A percentile compares a stretch with the other conserved stretches of the same genome.
Evolutionary conservation across 345 rosid genomes (phyloP).

Genomic region (Rhodomyrtus tomentosa): DNA sequence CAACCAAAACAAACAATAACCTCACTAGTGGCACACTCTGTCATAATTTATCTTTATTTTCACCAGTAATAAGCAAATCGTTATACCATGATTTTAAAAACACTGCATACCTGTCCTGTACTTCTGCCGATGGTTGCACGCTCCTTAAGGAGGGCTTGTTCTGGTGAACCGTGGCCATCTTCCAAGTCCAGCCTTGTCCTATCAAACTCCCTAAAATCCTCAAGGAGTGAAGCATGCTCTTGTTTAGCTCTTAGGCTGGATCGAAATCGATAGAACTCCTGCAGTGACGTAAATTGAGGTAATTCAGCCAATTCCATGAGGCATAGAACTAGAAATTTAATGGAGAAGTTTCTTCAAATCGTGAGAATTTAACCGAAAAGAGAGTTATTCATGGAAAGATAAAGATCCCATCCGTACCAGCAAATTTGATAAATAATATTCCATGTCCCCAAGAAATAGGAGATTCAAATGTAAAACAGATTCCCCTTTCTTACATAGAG

Average conservation of each 20-base stretch:
- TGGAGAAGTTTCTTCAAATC: not conserved
- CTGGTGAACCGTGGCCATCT: conserved; percentile 64
- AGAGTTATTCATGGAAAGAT: not conserved
- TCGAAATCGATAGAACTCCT: conserved; percentile 92
- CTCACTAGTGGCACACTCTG: not conserved
- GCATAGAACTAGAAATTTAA: not conserved
- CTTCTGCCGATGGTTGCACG: conserved; percentile 66
- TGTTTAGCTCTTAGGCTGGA: conserved; percentile 86
- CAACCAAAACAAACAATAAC: not conserved
- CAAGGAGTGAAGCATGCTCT: conserved; percentile 92
- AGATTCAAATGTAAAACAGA: not conserved
- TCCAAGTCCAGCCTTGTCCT: conserved; percentile 85
- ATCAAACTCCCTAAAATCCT: conserved; percentile 94
- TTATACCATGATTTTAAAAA: not conserved
- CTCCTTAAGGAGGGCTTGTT: conserved; percentile 75
- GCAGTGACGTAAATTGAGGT: conserved; percentile 22
- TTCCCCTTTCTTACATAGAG: not conserved
- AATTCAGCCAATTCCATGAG: not conserved
- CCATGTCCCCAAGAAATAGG: not conserved
- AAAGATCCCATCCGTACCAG: not conserved
- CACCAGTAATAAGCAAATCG: not conserved
- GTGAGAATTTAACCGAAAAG: not conserved
- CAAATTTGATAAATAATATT: not conserved
- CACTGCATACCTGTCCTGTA: conserved; percentile 52
- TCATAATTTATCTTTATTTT: not conserved